phyloP scores from a whole-genome alignment of 495 filamentous ascomycete species.

The Aspergillus hancockii region DNA sequence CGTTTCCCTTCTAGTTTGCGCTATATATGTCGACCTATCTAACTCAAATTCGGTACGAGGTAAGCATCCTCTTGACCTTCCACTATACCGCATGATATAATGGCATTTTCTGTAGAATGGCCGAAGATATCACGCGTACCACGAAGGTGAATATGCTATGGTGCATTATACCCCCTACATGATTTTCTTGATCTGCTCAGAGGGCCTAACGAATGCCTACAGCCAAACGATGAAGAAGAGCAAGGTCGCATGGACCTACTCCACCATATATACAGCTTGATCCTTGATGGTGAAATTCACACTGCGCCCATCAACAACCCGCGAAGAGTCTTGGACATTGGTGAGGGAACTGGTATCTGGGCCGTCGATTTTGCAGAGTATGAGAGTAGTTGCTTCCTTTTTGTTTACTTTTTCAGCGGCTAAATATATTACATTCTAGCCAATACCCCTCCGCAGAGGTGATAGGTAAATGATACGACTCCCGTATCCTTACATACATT shows the following conservation, averaged over 20 bases:
- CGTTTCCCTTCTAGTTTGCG: background rate
- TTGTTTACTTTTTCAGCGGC: background rate
- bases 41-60: background rate
- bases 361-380: background rate
- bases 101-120: background rate
- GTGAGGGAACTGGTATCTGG: slow-evolving; percentile 2
- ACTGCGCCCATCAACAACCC: background rate
- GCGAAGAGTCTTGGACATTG: slow-evolving; percentile 1
- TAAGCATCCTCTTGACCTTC: background rate
- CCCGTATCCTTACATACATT: background rate
- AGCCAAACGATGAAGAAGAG: slow-evolving; percentile 4
- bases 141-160: background rate
- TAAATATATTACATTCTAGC: background rate
- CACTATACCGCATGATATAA: background rate
- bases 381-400: background rate
- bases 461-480: background rate
- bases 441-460: background rate
- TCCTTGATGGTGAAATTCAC: background rate
- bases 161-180: background rate
- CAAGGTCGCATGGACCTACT: background rate
- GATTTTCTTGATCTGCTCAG: background rate
- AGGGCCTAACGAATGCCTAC: background rate
- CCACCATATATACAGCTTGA: slow-evolving; percentile 1
- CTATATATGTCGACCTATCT: background rate
- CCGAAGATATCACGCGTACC: background rate